phyloP scores from a whole-genome alignment of 106 monocot species.

The Acorus calamus region DNA sequence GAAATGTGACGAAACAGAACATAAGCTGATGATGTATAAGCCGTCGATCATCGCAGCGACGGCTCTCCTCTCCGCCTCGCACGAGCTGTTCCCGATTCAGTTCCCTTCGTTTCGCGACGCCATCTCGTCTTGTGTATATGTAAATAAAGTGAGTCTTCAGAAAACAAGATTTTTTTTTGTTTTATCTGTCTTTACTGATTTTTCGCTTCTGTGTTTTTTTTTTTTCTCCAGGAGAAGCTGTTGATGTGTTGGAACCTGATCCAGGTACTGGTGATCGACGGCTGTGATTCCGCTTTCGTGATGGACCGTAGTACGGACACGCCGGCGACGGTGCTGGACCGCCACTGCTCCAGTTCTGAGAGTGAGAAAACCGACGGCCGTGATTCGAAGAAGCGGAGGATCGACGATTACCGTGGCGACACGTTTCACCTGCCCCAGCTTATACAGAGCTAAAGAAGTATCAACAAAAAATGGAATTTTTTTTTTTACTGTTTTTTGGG shows the following conservation, averaged over 20 bases:
- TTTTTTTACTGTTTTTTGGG: too few species aligned
- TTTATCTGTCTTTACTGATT: not conserved
- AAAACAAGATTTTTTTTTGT: not conserved
- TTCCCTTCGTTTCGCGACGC: constrained; percentile 39
- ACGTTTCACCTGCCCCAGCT: too few species aligned
- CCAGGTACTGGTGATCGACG: constrained; percentile 4
- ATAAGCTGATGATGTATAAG: constrained; percentile 54
- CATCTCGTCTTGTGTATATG: constrained; percentile 34
- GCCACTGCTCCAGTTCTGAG: constrained; percentile 37
- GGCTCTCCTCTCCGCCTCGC: constrained; percentile 62
- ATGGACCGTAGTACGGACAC: constrained; percentile 28
- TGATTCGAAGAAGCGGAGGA: too few species aligned
- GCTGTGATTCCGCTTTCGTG: constrained; percentile 11
- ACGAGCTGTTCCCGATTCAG: constrained; percentile 44
- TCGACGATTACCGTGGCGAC: too few species aligned
- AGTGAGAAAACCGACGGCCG: constrained; percentile 30
- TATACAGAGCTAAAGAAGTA: too few species aligned
- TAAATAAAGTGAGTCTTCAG: constrained; percentile 34
- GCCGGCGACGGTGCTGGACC: constrained; percentile 44
- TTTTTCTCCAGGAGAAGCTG: constrained; percentile 24
- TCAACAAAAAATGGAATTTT: too few species aligned
- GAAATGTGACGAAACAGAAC: constrained; percentile 23
- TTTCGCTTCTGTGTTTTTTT: not conserved
- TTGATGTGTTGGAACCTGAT: constrained; percentile 31
- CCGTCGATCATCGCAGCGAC: constrained; percentile 71